Percentiles rank a stretch among this genome's conserved stretches.
These are phyloP conservation scores for Kitagawia praeruptora DNA, from an alignment of 129 eudicot genomes.

Conservation along the genomic window DNA sequence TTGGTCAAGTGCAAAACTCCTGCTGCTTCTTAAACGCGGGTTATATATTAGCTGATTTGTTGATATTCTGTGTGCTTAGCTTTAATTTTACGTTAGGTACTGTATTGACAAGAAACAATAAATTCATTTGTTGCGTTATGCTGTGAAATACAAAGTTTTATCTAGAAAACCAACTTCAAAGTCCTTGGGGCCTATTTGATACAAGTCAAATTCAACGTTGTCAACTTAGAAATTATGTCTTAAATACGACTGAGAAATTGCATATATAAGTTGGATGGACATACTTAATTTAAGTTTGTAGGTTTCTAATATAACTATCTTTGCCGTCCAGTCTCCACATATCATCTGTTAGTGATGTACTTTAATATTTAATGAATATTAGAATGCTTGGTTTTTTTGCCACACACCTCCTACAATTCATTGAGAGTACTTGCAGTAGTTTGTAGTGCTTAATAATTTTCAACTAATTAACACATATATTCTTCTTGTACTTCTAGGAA, in stretches of 20 bases:
- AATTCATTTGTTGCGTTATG: neutral
- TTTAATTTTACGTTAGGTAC: neutral
- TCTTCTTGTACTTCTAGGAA: conserved; percentile 37
- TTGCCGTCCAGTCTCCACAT: neutral
- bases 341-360: neutral
- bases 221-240: neutral
- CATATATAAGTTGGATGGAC: no score
- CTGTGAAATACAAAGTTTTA: no score
- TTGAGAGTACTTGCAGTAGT: neutral
- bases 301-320: neutral
- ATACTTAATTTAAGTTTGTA: no score
- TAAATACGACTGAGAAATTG: neutral
- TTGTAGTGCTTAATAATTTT: conserved; percentile 1
- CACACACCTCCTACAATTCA: neutral
- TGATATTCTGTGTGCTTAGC: neutral
- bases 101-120: neutral
- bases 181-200: no score
- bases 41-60: neutral
- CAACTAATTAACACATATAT: conserved; percentile 17
- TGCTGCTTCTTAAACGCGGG: neutral
- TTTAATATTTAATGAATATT: neutral
- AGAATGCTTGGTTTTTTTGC: neutral
- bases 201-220: no score
- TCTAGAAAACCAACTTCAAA: no score
- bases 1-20: neutral